Evolutionary conservation across 306 rosid species (phyloP).

Genomic region (Medicago truncatula): MtrunA17r5.0-ANR NC_053048.1:47445501-47446000

Average conservation of each 20-base stretch:
- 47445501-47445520: neutral
- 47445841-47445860: constrained; percentile 4
- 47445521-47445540: constrained; percentile 12
- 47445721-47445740: constrained; percentile 68
- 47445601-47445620: constrained; percentile 83
- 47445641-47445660: constrained; percentile 99
- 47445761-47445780: constrained; percentile 87
- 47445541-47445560: constrained; percentile 16
- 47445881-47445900: constrained; percentile 20
- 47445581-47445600: constrained; percentile 83
- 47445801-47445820: constrained; percentile 86
- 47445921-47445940: constrained; percentile 21
- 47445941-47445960: neutral
- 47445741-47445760: constrained; percentile 90
- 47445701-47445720: constrained; percentile 76
- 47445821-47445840: constrained; percentile 50
- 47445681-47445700: constrained; percentile 86
- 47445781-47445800: constrained; percentile 89
- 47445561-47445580: constrained; percentile 28
- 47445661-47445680: constrained; percentile 87
- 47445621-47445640: constrained; percentile 77
- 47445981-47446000: constrained; percentile 7
- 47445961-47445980: neutral
- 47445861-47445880: neutral
- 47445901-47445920: constrained; percentile 9